Base-by-base conservation (phyloP, 106 monocot species). In the Acorus gramineus region DNA sequence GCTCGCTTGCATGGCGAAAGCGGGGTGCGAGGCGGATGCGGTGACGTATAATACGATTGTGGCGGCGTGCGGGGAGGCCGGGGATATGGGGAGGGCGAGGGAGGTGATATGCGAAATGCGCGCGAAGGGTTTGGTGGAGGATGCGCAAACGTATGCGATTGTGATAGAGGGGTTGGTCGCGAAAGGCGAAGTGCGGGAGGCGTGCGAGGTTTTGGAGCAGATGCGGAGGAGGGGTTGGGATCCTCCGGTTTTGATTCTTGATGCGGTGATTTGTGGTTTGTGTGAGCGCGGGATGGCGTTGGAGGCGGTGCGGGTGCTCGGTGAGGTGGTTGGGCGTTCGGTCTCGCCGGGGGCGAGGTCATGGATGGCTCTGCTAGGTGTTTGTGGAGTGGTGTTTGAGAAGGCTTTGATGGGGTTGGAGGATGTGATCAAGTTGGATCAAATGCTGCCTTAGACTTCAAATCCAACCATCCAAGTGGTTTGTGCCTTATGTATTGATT, bases 1-100 rank as follows among this genome's bases (percentile, higher is more conserved):
- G 84, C 55, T 80, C 2, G 42, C 10, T 50, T 84, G 81, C 60
- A 92, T 92, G 87, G 82, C 80, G 49, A 84, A 74, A 73, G 63
- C 67, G 46, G 84, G 77, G 44, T 84, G 81, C 62, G 77, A 73
- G 14, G 80, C 92, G 46, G 71, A 78, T 66, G 49, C 57, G 14
- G 61, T 49, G 49, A 93, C 78, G 4, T 93, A 77, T 42, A 80
- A 78, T 61, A 74, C 70, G 9, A 52, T 93, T 1, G 62, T 82
- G 1, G 60, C 61, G 69, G 87, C 67, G 52, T 85, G 71, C 58
- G 14, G 55, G 52, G 59, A 70, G 55, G 68, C 50, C 45, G 80
- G 85, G 52, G 60, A 80, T 46, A 44, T 76, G 8, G 67, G 12
- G 46, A 72, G 69, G 61, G 69, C 64, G 3, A 76, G 13, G 64